Base-by-base conservation (phyloP, 177 flowering plant genomes). In the Vitis hybrid region DNA sequence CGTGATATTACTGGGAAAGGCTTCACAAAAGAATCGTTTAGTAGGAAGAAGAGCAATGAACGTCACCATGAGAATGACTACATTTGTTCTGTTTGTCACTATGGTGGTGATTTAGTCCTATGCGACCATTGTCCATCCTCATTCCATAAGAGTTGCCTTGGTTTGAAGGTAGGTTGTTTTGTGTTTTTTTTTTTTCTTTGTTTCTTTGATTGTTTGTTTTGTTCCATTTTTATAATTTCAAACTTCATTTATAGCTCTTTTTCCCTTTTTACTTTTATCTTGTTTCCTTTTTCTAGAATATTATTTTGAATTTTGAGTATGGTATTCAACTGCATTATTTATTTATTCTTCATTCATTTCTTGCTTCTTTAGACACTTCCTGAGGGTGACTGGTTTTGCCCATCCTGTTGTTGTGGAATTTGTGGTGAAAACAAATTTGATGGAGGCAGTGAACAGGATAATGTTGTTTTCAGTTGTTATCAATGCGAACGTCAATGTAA, bases 311-410 rank as follows among this genome's bases (percentile, higher is more conserved):
- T 39, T 39, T 39, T 39, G 6, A 39, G 8, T 5, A 39, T 39
- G 9, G 6, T 39, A 39, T 7, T 39, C 45, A 39, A 4, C 9
- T 39, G 6, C 45, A 21, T 13, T 48, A 19, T 18, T 62, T 34
- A 19, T 21, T 11, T n/a, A 2, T 68, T 49, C 13, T 34, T 57
- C 58, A 15, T 71, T 7, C 39, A 18, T 6, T 62, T 60, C 9
- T 6, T 75, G 56, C 21, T 34, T 48, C 50, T 75, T 32, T 67
- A 94, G 99, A 86, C 80, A 60, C 68, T 88, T 65, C 98, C 94
- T 1, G 88, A 85, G 58, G 99, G 96, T 64, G 87, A 86, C 52
- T 95, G 99, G 99, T 90, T 85, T 65, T 95, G 99, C 69, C 91
- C 89, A 64, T 85, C 93, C 50, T 95, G 99, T 67, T 77, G 86